Percentiles rank a stretch among this genome's conserved stretches.
Evolutionary conservation across 2,329 filamentous ascomycete species (phyloP).

Genomic region (Ophiostoma perfectum): DNA sequence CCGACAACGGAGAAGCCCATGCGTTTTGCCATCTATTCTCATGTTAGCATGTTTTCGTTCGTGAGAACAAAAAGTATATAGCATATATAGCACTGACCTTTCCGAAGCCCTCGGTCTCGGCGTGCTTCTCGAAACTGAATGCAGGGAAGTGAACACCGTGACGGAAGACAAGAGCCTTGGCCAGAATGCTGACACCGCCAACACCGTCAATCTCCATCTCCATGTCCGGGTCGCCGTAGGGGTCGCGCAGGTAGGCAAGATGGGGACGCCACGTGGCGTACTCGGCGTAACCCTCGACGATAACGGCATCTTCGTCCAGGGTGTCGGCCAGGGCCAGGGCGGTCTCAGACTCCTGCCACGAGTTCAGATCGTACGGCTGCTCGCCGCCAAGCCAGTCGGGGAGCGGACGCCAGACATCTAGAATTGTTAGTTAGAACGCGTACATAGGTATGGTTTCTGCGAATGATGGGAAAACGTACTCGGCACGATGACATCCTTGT

Average conservation of each 20-base stretch:
- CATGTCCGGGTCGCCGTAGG: slow-evolving; percentile 96
- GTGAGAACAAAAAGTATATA: too few relatives aligned
- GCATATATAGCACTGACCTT: slow-evolving; percentile 59
- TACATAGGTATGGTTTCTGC: not conserved
- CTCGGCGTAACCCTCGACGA: slow-evolving; percentile 97
- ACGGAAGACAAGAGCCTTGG: slow-evolving; percentile 92
- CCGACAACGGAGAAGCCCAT: slow-evolving; percentile 96
- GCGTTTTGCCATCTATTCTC: slow-evolving; percentile 78
- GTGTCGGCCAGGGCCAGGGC: slow-evolving; percentile 89
- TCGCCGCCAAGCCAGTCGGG: slow-evolving; percentile 98
- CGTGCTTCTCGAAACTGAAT: slow-evolving; percentile 97
- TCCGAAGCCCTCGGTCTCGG: slow-evolving; percentile 96
- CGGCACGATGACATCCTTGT: slow-evolving; percentile 97
- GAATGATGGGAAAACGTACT: slow-evolving; percentile 57
- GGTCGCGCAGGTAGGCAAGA: slow-evolving; percentile 91
- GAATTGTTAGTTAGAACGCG: slow-evolving; percentile 15
- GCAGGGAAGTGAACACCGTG: slow-evolving; percentile 95
- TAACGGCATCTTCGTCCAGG: slow-evolving; percentile 94
- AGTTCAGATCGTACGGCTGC: slow-evolving; percentile 96
- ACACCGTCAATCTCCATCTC: slow-evolving; percentile 99
- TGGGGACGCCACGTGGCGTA: slow-evolving; percentile 98
- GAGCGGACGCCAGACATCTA: slow-evolving; percentile 96
- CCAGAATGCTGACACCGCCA: slow-evolving; percentile 92
- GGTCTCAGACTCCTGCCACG: slow-evolving; percentile 98
- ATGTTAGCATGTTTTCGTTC: slow-evolving; percentile 19